Evolutionary conservation across 345 rosid species (phyloP).

Genomic region (Salix purpurea): DNA sequence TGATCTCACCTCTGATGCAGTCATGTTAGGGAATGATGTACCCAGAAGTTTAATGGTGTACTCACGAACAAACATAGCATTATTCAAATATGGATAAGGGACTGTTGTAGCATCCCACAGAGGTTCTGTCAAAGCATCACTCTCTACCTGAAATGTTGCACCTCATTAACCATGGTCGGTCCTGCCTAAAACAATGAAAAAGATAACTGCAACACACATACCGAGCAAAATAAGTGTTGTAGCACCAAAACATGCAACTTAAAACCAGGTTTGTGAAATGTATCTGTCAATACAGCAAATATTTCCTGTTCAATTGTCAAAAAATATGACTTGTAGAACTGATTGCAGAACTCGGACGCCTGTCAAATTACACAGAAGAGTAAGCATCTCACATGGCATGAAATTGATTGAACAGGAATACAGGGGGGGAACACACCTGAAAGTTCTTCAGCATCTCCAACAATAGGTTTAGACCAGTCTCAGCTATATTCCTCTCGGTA

Average conservation of each 20-base stretch:
- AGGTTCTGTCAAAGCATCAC: conserved; percentile 77
- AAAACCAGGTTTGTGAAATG: conserved; percentile 98
- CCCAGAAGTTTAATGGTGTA: conserved; percentile 87
- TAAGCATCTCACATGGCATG: conserved; percentile 10
- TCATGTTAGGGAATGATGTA: conserved; percentile 96
- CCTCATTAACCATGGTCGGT: background rate
- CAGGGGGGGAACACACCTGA: conserved; percentile 43
- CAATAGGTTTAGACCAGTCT: conserved; percentile 87
- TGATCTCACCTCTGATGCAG: conserved; percentile 60
- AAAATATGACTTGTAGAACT: conserved; percentile 66
- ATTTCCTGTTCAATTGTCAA: conserved; percentile 86
- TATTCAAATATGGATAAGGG: conserved; percentile 67
- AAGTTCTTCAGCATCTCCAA: conserved; percentile 93
- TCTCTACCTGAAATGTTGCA: conserved; percentile 57
- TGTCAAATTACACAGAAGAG: conserved; percentile 29
- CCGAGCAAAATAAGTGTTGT: conserved; percentile 85
- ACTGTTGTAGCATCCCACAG: conserved; percentile 85
- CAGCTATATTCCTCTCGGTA: conserved; percentile 97
- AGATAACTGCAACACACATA: conserved; percentile 16
- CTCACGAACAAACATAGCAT: conserved; percentile 76
- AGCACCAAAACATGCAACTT: conserved; percentile 91
- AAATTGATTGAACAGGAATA: background rate
- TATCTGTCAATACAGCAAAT: conserved; percentile 92
- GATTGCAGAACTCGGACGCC: conserved; percentile 74
- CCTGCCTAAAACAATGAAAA: background rate